These are phyloP conservation scores for Xanthoconium stramineum DNA, from an alignment of 768 basidiomycete species.

Conservation along the genomic window DNA sequence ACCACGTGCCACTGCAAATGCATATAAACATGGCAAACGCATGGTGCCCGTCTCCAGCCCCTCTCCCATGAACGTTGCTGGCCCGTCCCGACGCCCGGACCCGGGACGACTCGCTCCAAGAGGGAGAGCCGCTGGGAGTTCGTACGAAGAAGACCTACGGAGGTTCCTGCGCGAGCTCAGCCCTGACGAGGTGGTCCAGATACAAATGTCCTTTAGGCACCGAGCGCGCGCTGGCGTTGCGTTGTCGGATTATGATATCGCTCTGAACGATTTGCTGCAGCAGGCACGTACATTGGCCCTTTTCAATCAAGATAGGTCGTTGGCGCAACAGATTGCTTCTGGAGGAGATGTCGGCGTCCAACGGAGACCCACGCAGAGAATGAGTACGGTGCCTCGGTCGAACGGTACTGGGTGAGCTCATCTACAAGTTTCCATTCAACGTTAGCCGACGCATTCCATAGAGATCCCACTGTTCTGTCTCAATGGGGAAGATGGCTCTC, in stretches of 20 bases:
- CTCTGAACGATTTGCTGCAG: slow-evolving; percentile 23
- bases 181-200: slow-evolving; percentile 15
- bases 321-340: slow-evolving; percentile 21
- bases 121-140: slow-evolving; percentile 8
- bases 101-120: neutral
- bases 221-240: neutral
- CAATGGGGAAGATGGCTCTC: too few relatives aligned
- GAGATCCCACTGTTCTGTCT: too few relatives aligned
- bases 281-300: slow-evolving; percentile 18
- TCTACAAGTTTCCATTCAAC: too few relatives aligned
- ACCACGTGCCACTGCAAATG: too few relatives aligned
- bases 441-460: too few relatives aligned
- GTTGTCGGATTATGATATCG: slow-evolving; percentile 24
- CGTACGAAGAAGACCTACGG: slow-evolving; percentile 25
- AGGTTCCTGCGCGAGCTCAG: slow-evolving; percentile 19
- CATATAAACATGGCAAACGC: too few relatives aligned
- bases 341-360: neutral
- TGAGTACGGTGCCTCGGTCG: too few relatives aligned
- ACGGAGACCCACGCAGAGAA: neutral
- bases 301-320: slow-evolving; percentile 20
- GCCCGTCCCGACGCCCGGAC: slow-evolving; percentile 13
- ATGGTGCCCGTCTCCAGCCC: too few relatives aligned
- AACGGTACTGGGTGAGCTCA: neutral
- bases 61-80: slow-evolving; percentile 22
- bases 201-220: slow-evolving; percentile 6